These are phyloP conservation scores for Mallotus japonicus DNA, from an alignment of 441 rosid genomes.

Conservation along the genomic window DNA sequence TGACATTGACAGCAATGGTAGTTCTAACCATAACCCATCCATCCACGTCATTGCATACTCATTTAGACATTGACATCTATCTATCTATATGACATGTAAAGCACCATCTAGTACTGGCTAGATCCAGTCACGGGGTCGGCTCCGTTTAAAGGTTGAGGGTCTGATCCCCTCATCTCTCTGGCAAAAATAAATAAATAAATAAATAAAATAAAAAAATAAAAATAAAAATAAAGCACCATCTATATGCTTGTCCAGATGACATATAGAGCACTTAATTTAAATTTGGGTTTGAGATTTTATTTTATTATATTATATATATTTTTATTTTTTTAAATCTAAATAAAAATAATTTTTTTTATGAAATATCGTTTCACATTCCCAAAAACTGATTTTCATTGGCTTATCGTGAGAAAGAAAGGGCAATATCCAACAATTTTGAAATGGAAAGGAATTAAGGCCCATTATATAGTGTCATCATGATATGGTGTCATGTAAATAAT, in stretches of 20 bases:
- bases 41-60: conserved; percentile 18
- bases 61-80: not conserved
- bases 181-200: too few relatives aligned
- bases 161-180: too few relatives aligned
- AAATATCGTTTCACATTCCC: conserved; percentile 2
- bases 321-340: too few relatives aligned
- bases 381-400: not conserved
- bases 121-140: too few relatives aligned
- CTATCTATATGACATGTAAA: not conserved
- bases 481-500: too few relatives aligned
- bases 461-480: too few relatives aligned
- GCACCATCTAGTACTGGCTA: too few relatives aligned
- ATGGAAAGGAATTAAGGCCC: too few relatives aligned
- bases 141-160: too few relatives aligned
- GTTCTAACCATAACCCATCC: not conserved
- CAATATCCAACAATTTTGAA: not conserved
- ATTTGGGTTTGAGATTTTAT: not conserved
- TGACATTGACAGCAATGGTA: not conserved
- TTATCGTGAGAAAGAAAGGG: too few relatives aligned
- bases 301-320: not conserved
- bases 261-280: not conserved
- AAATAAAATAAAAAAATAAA: too few relatives aligned
- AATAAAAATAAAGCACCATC: not conserved
- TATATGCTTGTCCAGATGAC: not conserved
- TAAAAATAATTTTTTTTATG: too few relatives aligned